Conservation (phyloP, 169 alveolate genomes). For the Blepharisma undulans region DNA sequence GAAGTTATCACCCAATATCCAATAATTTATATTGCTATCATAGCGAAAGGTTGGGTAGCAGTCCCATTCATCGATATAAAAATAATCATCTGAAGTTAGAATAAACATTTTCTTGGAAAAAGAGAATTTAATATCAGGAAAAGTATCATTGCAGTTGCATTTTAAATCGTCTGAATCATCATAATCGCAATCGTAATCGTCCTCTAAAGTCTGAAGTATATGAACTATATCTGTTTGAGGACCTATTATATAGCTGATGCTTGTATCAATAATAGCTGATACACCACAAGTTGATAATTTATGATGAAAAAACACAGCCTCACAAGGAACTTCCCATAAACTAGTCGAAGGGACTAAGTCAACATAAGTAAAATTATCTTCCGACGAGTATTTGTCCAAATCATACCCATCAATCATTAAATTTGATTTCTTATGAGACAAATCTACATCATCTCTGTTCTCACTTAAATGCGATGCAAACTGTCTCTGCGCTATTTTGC, state of each 20-base stretch:
- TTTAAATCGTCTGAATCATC: no score
- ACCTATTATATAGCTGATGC: no score
- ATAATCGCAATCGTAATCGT: no score
- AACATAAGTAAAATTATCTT: background rate
- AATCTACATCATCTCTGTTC: no score
- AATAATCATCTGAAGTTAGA: background rate
- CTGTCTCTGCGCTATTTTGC: background rate
- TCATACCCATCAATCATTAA: background rate
- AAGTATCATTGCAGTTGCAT: no score
- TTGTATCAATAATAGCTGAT: no score
- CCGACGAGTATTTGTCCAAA: background rate
- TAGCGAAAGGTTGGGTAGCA: background rate
- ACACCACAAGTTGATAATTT: no score
- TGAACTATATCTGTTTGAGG: no score
- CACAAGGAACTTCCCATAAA: background rate
- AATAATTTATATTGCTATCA: background rate
- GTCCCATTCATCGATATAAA: background rate
- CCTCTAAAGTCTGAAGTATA: no score
- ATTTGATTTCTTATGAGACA: background rate
- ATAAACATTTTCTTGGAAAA: background rate
- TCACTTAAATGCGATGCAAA: background rate
- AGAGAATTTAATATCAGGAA: background rate
- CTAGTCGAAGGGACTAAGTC: background rate
- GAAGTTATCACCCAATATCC: constrained; percentile 76
- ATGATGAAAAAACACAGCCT: background rate